Evolutionary conservation across 2,329 filamentous ascomycete species (phyloP), one percentile per base, ranked within the genome.

Genomic region (Fusarium subglutinans): DNA sequence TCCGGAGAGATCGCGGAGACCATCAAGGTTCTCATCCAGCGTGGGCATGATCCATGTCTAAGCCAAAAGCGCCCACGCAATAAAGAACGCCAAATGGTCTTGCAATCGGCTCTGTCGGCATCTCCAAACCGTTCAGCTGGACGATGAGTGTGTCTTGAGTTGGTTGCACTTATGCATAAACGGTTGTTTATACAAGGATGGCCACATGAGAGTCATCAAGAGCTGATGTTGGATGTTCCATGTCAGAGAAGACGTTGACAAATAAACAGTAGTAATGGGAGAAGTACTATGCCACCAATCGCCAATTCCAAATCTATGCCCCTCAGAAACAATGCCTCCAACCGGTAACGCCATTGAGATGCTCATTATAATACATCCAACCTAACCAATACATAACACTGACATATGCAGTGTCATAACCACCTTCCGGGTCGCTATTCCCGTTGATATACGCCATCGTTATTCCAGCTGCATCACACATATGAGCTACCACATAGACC

Each of bases 1-100:
- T 41, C 61, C 51, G 20, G 41, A 60, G 37, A 63, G 43, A 63
- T 55, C 50, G 28, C 44, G n/a, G 57, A 74, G 69, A 50, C 75
- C 75, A 79, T 79, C 77, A 79, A 70, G 77, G 77, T 79, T 78
- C 77, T 73, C 75, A 73, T 8, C 20, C 30, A 69, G 57, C 38
- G 48, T 33, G 56, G 63, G 66, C 66, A 54, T 66, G 26, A 45
- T 70, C 44, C 45, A 63, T 51, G 63, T 48, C 59, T 47, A 35
- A 40, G 69, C 58, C 63, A 50, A 63, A 67, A 63, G 47, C 48
- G 58, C 41, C 55, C 60, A 66, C 63, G 51, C 67, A 72, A 59
- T 60, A 47, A 48, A 48, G 63, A 67, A 26, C 59, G 38, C n/a
- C 43, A 51, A 73, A 70, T 62, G 28, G 59, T 44, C 54, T 59